phyloP scores from a whole-genome alignment of 495 filamentous ascomycete species.

The Copromyces sp. region DNA sequence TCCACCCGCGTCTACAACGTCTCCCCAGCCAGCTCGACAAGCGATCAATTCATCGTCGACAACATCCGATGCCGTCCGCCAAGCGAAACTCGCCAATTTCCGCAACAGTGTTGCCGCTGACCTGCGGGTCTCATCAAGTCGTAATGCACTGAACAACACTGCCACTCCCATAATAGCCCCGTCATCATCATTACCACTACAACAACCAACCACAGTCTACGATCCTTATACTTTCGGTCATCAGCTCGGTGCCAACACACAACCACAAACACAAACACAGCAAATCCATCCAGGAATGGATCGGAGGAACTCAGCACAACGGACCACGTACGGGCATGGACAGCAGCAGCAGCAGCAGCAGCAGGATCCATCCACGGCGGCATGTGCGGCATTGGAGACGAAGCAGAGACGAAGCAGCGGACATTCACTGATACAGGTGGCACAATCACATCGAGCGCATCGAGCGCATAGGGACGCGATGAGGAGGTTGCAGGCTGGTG shows the following conservation, averaged over 20 bases:
- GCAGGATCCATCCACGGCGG: not conserved
- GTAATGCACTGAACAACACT: not conserved
- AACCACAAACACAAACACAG: not conserved
- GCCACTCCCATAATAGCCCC: not conserved
- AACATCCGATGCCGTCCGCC: slow-evolving; percentile 34
- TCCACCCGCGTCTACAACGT: slow-evolving; percentile 33
- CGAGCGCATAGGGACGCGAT: slow-evolving; percentile 65
- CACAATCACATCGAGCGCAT: not conserved
- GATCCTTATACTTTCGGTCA: not conserved
- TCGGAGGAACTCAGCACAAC: not conserved
- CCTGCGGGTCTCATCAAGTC: slow-evolving; percentile 22
- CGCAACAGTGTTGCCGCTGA: slow-evolving; percentile 61
- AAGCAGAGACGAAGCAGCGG: not conserved
- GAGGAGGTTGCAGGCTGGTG: slow-evolving; percentile 68
- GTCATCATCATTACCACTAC: not conserved
- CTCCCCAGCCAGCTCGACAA: slow-evolving; percentile 46
- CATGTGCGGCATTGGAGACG: not conserved
- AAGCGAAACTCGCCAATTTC: slow-evolving; percentile 63
- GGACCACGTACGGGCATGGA: not conserved
- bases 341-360: not conserved
- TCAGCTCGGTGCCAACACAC: not conserved
- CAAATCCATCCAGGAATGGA: not conserved
- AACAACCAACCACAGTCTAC: not conserved
- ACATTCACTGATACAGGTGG: not conserved
- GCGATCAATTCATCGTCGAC: slow-evolving; percentile 17